Percentiles rank a stretch among this genome's conserved stretches.
Evolutionary conservation across 768 basidiomycete genomes (phyloP).

Genomic region (Strobilomyces dryophilus): DNA sequence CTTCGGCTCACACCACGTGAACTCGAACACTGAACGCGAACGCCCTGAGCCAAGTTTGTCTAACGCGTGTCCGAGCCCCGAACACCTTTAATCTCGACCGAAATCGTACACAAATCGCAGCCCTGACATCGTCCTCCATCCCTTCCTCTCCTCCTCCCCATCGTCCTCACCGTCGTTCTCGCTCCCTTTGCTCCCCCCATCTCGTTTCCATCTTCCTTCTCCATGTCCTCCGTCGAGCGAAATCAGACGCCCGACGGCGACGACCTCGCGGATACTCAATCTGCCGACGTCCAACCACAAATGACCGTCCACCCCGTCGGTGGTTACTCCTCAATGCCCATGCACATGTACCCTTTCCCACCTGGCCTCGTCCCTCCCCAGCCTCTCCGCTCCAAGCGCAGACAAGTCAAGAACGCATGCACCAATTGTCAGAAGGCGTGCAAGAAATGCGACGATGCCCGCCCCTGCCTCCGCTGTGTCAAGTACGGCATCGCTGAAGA

Average conservation of each 20-base stretch:
- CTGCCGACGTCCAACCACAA: slow-evolving; percentile 40
- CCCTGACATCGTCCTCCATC: slow-evolving; percentile 14
- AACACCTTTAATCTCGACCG: slow-evolving; percentile 31
- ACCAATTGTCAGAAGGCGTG: slow-evolving; percentile 89
- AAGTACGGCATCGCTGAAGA: slow-evolving; percentile 86
- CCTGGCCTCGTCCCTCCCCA: slow-evolving; percentile 42
- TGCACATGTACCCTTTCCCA: slow-evolving; percentile 71
- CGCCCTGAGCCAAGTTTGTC: slow-evolving; percentile 32
- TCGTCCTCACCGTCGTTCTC: slow-evolving; percentile 25
- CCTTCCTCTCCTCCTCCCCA: slow-evolving; percentile 6
- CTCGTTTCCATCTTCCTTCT: slow-evolving; percentile 20
- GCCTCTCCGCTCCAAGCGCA: slow-evolving; percentile 67
- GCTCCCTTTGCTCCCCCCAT: slow-evolving; percentile 28
- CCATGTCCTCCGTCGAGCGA: slow-evolving; percentile 37
- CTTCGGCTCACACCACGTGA: slow-evolving; percentile 37
- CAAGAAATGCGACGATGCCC: slow-evolving; percentile 89
- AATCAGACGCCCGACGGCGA: slow-evolving; percentile 40
- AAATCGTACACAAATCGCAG: slow-evolving; percentile 30
- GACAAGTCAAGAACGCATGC: slow-evolving; percentile 89
- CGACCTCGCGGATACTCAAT: slow-evolving; percentile 32
- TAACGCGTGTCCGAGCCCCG: slow-evolving; percentile 34
- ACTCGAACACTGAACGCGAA: slow-evolving; percentile 27
- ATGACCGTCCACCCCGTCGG: slow-evolving; percentile 49
- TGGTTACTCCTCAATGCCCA: slow-evolving; percentile 48
- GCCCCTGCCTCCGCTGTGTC: slow-evolving; percentile 90